Evolutionary conservation across 345 rosid species (phyloP).

Genomic region (Clausena lansium): DNA sequence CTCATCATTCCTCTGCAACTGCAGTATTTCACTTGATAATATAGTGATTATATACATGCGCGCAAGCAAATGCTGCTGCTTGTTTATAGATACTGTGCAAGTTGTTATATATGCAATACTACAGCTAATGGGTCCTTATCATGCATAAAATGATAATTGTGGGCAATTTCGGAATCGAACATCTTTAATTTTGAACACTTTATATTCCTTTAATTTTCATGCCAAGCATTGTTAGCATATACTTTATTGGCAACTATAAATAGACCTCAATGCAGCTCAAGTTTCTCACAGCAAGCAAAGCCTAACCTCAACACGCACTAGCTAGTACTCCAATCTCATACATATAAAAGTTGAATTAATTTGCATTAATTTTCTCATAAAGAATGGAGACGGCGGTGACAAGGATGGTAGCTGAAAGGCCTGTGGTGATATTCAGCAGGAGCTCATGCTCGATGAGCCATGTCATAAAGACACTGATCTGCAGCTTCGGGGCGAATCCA

Average conservation of each 20-base stretch:
- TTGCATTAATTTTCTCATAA: too few species aligned
- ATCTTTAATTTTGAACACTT: not conserved
- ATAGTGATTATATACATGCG: too few species aligned
- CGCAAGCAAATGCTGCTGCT: too few species aligned
- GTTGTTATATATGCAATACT: not conserved
- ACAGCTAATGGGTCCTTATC: not conserved
- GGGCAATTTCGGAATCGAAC: conserved; percentile 18
- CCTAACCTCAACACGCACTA: not conserved
- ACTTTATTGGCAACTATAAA: conserved; percentile 5
- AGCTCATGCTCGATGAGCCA: conserved; percentile 77
- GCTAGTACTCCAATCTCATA: too few species aligned
- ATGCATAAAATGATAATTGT: not conserved
- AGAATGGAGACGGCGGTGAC: conserved; percentile 31
- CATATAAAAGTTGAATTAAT: not conserved
- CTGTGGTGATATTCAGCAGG: conserved; percentile 87
- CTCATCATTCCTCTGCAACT: too few species aligned
- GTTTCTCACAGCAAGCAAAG: not conserved
- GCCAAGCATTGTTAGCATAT: too few species aligned
- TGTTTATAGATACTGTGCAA: too few species aligned
- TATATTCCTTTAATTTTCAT: too few species aligned
- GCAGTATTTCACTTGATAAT: too few species aligned
- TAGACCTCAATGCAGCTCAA: not conserved
- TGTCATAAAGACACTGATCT: conserved; percentile 61
- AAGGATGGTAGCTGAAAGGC: conserved; percentile 56
- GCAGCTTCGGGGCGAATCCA: conserved; percentile 72